Conservation (phyloP, 2,329 filamentous ascomycete species). For the Xylariaceae sp. region DNA sequence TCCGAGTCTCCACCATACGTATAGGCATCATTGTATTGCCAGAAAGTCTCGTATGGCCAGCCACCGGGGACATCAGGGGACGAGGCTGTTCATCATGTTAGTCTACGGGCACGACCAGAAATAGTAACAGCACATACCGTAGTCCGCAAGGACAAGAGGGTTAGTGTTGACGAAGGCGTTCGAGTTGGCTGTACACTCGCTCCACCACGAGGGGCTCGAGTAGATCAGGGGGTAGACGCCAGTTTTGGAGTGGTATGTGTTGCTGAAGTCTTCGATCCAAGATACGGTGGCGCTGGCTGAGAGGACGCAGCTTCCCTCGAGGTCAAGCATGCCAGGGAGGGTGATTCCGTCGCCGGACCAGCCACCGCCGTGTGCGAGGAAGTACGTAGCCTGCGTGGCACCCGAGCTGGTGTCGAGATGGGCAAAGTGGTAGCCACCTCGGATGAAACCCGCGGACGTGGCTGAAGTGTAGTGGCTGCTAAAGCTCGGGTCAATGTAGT, state of each 20-base stretch:
- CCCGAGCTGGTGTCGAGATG: conserved; percentile 42
- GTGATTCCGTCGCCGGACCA: conserved; percentile 52
- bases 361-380: conserved; percentile 49
- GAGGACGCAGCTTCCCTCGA: conserved; percentile 48
- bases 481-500: conserved; percentile 43
- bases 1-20: conserved; percentile 51
- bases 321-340: conserved; percentile 54
- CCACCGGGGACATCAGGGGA: conserved; percentile 42
- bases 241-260: conserved; percentile 44
- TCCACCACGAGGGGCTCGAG: conserved; percentile 52
- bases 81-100: too few species aligned
- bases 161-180: conserved; percentile 42
- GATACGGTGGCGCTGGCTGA: conserved; percentile 42
- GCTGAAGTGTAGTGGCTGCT: conserved; percentile 46
- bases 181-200: conserved; percentile 47
- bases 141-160: conserved; percentile 47
- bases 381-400: conserved; percentile 47
- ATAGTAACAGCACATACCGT: too few species aligned
- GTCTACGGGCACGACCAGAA: too few species aligned
- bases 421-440: conserved; percentile 55
- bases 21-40: conserved; percentile 49
- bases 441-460: conserved; percentile 48
- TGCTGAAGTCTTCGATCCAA: conserved; percentile 52
- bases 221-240: conserved; percentile 51
- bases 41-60: conserved; percentile 51